Base-by-base conservation (phyloP, 257 asterid genomes). In the Eucommia ulmoides region DNA sequence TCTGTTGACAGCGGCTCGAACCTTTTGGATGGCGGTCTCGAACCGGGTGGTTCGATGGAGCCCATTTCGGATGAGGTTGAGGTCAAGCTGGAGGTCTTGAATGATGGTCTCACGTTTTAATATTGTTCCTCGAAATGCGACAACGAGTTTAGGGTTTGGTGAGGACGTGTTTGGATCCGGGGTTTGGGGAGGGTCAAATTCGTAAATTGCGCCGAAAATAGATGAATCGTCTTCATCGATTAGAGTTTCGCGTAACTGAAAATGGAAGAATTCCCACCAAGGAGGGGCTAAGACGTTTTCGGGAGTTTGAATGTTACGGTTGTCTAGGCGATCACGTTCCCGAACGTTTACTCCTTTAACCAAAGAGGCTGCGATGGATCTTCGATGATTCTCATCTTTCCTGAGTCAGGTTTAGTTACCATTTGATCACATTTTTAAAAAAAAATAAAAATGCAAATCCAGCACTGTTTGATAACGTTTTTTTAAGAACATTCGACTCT, bases 251-350 rank as follows among this genome's bases (percentile, higher is more conserved):
- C 12, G 12, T 7, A 78, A 29, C 1, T n/a, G 65, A 72, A 87
- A 83, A 22, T 70, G 51, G 61, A 80, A 87, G 33, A 65, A 80
- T 0, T 72, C 73, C 94, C 93, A 87, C 96, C 96, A 87, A 0
- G 84, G 80, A 0, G 79, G 71, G 22, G 94, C 94, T 19, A 74
- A 67, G 16, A 84, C 83, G 7, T 68, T 57, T 7, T 65, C 68
- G 59, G 72, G 81, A n/a, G n/a, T n/a, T n/a, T n/a, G n/a, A n/a
- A n/a, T n/a, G 1, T 66, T 65, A 1, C 85, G 80, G 18, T 69
- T 71, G 54, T 69, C 65, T 3, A 65, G 77, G 2, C 94, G 73
- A 56, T 86, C 94, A 0, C 72, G 65, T 58, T 86, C 94, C 7
- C 75, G 66, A 4, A 65, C 45, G 71, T 78, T 77, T 0, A 68